Base-by-base conservation (phyloP, 306 rosid species). In the Prunus mume region DNA sequence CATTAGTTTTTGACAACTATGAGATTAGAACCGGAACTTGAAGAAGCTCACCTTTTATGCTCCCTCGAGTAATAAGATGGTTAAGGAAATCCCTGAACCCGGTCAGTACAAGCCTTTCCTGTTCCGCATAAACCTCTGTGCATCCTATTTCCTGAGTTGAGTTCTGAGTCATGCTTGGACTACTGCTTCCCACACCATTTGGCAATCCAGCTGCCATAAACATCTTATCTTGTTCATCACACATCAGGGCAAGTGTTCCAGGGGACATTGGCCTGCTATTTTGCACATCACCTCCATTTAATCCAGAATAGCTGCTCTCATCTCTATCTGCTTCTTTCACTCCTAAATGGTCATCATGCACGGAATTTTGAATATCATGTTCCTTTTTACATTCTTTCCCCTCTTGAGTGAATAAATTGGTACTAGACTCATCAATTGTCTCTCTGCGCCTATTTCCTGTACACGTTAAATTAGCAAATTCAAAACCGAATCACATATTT, bases 211-310 rank as follows among this genome's bases (percentile, higher is more conserved):
- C 75, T 45, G 83, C 81, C 66, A 80, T 74, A 83, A 87, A 73
- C 70, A 83, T 80, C 57, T 34, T 81, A 79, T 82, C 90, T 55
- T 79, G 82, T 87, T 91, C 97, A 79, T 91, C 88, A 84, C 97
- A 91, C 97, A 88, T 84, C 84, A 89, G 86, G 55, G 92, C 88
- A 54, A 85, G 87, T 18, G 97, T 89, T 79, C 84, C 91, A 10
- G 97, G 97, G 47, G 97, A 91, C 78, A 85, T 30, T 60, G 90
- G 92, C 81, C 82, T 72, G 61, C 71, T 69, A 73, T 74, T 75
- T 74, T 68, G 81, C 32, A 52, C 71, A 81, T 81, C 83, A 74
- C 71, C 78, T 78, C 79, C 86, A 80, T 81, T 81, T 43, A 70
- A 75, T 57, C 84, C 74, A 63, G 84, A 81, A 76, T 67, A 85